Base-by-base conservation (phyloP, 805 yeast genomes). In the Grigorovia jiainica region DNA sequence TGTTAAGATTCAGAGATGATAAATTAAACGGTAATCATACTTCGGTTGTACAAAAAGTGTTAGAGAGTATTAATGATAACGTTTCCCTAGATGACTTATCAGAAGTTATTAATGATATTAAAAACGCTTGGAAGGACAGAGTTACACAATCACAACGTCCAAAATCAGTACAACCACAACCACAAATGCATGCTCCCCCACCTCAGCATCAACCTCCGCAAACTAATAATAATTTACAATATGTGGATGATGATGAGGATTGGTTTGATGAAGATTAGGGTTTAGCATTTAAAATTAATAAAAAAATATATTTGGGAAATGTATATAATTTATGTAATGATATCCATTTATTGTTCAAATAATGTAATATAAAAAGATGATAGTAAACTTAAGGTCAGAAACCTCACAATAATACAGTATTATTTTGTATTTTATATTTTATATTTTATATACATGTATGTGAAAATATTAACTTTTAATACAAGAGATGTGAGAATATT, bases 1-100 rank as follows among this genome's bases (percentile, higher is more conserved):
- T 85, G 67, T 60, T 90, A 43, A 71, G 99, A 46, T 92, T 90
- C 61, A 73, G 99, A 58, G 95, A 92, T 64, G 99, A 92, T 62
- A 92, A 92, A 57, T 63, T 74, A 15, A 81, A 84, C 55, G 97
- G 95, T 7, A 92, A 92, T 60, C 95, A 87, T 60, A 62, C 78
- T 13, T 68, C 78, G 10, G 87, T 85, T 19, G 95, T 89, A 5
- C 78, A 78, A 46, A 90, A 83, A 56, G 87, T 92, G 27, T 64
- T 90, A 36, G 77, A 79, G 48, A 82, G 94, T 56, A 92, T 92
- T 33, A 76, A 78, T 47, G 97, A 90, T 60, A 81, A 90, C 1
- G 95, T 92, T 2, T 71, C 78, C 15, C 78, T 82, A 49, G 83
- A 86, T 43, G 95, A 90, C 47, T 65, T 94, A 34, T 65, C 75